Conservation (phyloP, 2,329 filamentous ascomycete species). For the Colletotrichum cordylinicola region DNA sequence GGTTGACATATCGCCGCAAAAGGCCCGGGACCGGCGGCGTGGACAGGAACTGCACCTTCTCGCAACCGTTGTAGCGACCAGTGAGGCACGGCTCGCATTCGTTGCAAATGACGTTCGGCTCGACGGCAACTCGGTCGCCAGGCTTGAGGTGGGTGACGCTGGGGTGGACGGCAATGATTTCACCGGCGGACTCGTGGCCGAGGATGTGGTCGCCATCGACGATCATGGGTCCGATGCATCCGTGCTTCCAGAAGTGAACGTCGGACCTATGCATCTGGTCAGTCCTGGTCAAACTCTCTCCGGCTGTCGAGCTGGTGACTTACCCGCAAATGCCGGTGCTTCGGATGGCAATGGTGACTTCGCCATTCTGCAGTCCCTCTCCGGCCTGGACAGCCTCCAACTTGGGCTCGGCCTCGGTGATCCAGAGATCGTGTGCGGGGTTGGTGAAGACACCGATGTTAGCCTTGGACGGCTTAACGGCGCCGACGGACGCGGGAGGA, state of each 20-base stretch:
- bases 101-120: constrained; percentile 93
- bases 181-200: constrained; percentile 91
- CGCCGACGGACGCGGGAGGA: constrained; percentile 21
- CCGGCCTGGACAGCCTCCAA: constrained; percentile 76
- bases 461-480: constrained; percentile 66
- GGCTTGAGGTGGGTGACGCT: constrained; percentile 79
- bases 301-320: constrained; percentile 21
- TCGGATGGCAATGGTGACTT: constrained; percentile 88
- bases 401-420: constrained; percentile 78
- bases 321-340: constrained; percentile 97
- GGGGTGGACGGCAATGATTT: constrained; percentile 80
- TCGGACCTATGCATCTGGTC: constrained; percentile 69
- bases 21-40: constrained; percentile 90
- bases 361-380: constrained; percentile 74
- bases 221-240: constrained; percentile 95
- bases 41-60: constrained; percentile 83
- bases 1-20: constrained; percentile 90
- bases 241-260: constrained; percentile 96
- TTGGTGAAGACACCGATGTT: constrained; percentile 98
- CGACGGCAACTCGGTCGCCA: constrained; percentile 91
- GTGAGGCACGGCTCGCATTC: constrained; percentile 90
- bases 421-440: constrained; percentile 89
- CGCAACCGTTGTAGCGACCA: constrained; percentile 95
- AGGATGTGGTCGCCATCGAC: constrained; percentile 89
- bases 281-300: constrained; percentile 12